Percentiles rank a stretch among this genome's conserved stretches.
These are phyloP conservation scores for Chaetomidium leptoderma DNA, from an alignment of 495 filamentous ascomycete genomes.

Conservation along the genomic window DNA sequence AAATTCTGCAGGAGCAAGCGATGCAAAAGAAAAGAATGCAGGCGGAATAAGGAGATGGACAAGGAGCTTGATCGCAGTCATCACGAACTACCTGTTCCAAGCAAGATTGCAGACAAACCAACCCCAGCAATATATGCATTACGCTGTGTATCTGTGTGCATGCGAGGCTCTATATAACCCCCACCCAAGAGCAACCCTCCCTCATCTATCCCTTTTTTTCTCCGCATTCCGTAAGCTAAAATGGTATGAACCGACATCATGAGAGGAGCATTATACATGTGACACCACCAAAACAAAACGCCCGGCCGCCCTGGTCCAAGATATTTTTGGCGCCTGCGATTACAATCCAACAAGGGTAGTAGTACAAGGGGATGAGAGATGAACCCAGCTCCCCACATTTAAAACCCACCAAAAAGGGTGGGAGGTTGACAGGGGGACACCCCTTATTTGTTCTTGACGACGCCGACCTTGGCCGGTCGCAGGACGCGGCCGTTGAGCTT, in stretches of 20 bases:
- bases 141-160: constrained; percentile 9
- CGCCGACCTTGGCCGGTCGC: constrained; percentile 90
- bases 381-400: not conserved
- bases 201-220: constrained; percentile 17
- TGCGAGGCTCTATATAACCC: constrained; percentile 8
- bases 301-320: constrained; percentile 20
- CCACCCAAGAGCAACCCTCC: constrained; percentile 4
- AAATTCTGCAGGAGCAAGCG: not conserved
- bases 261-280: constrained; percentile 51
- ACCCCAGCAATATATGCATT: constrained; percentile 9
- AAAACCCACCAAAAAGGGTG: no score
- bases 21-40: not conserved
- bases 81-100: no score
- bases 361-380: constrained; percentile 4
- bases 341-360: constrained; percentile 10
- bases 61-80: no score
- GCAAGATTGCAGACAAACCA: no score
- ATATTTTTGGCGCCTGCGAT: constrained; percentile 3
- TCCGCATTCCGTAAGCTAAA: constrained; percentile 18
- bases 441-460: constrained; percentile 61
- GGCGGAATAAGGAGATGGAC: no score
- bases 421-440: not conserved
- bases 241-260: constrained; percentile 36
- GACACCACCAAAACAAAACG: constrained; percentile 25
- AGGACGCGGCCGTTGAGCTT: constrained; percentile 82